phyloP scores from a whole-genome alignment of 306 rosid species.

The Datisca glomerata region DNA sequence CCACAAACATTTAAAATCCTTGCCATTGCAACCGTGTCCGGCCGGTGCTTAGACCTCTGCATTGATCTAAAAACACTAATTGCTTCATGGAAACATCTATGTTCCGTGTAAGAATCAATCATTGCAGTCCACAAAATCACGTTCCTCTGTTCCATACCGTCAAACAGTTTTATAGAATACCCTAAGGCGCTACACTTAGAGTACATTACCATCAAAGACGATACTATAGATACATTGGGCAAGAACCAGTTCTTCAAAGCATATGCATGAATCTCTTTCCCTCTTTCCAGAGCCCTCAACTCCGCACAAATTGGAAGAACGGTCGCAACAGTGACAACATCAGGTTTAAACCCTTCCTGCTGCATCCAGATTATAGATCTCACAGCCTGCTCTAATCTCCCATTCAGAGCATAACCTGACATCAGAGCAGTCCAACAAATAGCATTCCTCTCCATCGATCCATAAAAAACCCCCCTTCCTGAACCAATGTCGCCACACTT shows the following conservation, averaged over 20 bases:
- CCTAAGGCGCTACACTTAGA: constrained; percentile 50
- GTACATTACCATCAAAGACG: constrained; percentile 69
- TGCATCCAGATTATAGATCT: constrained; percentile 81
- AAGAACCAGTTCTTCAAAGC: constrained; percentile 59
- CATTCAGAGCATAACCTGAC: constrained; percentile 61
- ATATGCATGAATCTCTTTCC: constrained; percentile 75
- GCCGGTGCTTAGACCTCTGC: constrained; percentile 54
- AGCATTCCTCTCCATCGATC: constrained; percentile 50
- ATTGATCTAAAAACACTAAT: constrained; percentile 46
- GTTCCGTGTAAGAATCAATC: constrained; percentile 51
- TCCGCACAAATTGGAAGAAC: constrained; percentile 65
- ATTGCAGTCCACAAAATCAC: constrained; percentile 72
- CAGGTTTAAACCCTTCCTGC: constrained; percentile 83
- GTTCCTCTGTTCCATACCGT: constrained; percentile 39
- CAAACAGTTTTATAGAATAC: constrained; percentile 40
- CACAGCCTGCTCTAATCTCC: constrained; percentile 66
- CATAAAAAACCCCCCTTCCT: constrained; percentile 53
- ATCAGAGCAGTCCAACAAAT: constrained; percentile 82
- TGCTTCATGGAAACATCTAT: constrained; percentile 32
- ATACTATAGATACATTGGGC: constrained; percentile 50
- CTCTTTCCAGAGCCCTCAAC: constrained; percentile 44
- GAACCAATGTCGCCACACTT: constrained; percentile 66
- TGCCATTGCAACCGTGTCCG: constrained; percentile 51
- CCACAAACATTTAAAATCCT: constrained; percentile 49
- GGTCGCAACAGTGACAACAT: constrained; percentile 57